Percentiles rank a stretch among this genome's conserved stretches.
These are phyloP conservation scores for Furculomyces boomerangus DNA, from an alignment of 371 early-diverging fungal genomes.

Conservation along the genomic window DNA sequence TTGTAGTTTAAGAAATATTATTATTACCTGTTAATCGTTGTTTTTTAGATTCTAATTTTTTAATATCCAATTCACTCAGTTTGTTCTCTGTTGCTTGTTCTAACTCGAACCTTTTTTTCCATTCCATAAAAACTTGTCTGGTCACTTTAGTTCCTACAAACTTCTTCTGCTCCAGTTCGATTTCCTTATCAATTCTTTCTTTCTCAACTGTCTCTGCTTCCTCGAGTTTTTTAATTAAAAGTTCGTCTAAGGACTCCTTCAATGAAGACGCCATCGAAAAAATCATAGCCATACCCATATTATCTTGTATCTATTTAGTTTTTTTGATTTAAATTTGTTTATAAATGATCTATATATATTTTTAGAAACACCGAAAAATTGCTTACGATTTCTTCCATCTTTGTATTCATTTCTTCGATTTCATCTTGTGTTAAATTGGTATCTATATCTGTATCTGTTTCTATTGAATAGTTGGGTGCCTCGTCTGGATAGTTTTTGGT, in stretches of 20 bases:
- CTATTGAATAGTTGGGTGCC: constrained; percentile 48
- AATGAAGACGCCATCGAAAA: constrained; percentile 64
- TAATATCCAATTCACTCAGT: constrained; percentile 26
- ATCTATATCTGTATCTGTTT: constrained; percentile 32
- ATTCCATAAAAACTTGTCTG: constrained; percentile 47
- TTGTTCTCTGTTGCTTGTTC: constrained; percentile 36
- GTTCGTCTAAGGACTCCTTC: constrained; percentile 50
- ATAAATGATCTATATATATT: no score
- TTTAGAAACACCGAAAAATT: no score
- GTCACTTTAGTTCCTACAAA: constrained; percentile 78
- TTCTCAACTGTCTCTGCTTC: constrained; percentile 32
- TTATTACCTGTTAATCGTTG: constrained; percentile 13
- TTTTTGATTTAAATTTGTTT: no score
- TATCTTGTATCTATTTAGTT: constrained; percentile 29
- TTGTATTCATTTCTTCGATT: constrained; percentile 2
- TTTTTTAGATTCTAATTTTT: constrained; percentile 13
- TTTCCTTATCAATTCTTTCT: constrained; percentile 39
- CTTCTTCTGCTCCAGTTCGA: constrained; percentile 60
- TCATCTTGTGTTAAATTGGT: constrained; percentile 8
- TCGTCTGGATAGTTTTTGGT: constrained; percentile 76
- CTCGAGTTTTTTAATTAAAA: constrained; percentile 33
- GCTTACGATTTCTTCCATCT: constrained; percentile 8
- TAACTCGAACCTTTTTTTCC: constrained; percentile 59
- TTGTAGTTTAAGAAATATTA: constrained; percentile 15
- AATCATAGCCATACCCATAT: constrained; percentile 82